These are phyloP conservation scores for Alternaria longipes DNA, from an alignment of 2,329 filamentous ascomycete species.

Conservation along the genomic window DNA sequence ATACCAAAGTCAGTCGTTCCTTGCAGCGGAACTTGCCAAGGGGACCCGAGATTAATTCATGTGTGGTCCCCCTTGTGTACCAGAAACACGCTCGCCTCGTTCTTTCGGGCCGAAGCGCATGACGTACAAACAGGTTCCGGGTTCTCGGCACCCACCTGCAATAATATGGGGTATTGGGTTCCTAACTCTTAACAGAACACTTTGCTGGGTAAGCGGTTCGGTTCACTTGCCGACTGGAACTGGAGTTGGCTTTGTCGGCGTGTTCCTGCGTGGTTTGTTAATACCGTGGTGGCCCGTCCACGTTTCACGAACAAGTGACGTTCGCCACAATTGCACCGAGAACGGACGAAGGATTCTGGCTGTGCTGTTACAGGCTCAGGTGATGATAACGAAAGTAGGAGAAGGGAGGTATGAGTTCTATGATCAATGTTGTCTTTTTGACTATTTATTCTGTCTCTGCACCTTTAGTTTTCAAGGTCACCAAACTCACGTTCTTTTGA, in stretches of 20 bases:
- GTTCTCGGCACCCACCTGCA: conserved; percentile 2
- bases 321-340: conserved; percentile 5
- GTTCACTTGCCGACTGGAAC: neutral
- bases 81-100: conserved; percentile 1
- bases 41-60: neutral
- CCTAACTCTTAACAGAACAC: neutral
- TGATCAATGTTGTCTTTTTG: neutral
- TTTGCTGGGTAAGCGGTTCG: neutral
- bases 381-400: neutral
- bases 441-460: conserved; percentile 3
- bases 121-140: neutral
- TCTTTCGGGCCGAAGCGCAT: conserved; percentile 20
- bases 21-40: neutral
- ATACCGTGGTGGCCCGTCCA: neutral
- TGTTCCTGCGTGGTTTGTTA: neutral
- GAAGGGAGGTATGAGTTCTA: neutral
- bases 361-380: neutral
- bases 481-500: neutral
- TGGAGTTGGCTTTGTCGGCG: neutral
- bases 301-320: neutral
- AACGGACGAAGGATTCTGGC: neutral
- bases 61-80: neutral
- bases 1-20: neutral
- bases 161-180: conserved; percentile 1
- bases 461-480: neutral